phyloP scores from a whole-genome alignment of 768 basidiomycete species.

The Mrakia blollopis region DNA sequence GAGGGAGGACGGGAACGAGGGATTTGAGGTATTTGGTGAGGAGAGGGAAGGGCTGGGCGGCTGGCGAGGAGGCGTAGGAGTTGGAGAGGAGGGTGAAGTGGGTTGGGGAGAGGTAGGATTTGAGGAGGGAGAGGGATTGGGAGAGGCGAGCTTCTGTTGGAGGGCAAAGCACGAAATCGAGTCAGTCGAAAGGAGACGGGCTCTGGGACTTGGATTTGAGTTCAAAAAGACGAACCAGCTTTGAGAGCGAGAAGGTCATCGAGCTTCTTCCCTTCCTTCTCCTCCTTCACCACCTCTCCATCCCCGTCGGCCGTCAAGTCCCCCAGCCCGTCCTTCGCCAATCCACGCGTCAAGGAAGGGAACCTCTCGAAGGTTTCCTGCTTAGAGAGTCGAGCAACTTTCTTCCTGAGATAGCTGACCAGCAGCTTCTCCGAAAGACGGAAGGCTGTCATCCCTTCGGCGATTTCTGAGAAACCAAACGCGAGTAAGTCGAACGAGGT shows the following conservation, averaged over 20 bases:
- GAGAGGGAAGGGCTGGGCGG: slow-evolving; percentile 8
- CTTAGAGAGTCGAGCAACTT: slow-evolving; percentile 11
- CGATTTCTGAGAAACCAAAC: background rate
- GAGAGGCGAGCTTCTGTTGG: slow-evolving; percentile 22
- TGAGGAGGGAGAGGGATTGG: slow-evolving; percentile 21
- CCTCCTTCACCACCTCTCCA: background rate
- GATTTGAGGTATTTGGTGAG: slow-evolving; percentile 10
- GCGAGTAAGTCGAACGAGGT: background rate
- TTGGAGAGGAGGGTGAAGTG: slow-evolving; percentile 5
- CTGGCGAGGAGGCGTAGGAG: background rate
- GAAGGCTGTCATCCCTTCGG: slow-evolving; percentile 15
- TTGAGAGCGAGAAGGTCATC: slow-evolving; percentile 7
- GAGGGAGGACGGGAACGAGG: background rate
- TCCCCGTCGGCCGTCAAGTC: slow-evolving; percentile 11
- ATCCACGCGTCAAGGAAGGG: background rate
- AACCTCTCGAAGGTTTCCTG: slow-evolving; percentile 24
- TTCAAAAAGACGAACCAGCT: slow-evolving; percentile 7
- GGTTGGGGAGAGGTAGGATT: slow-evolving; percentile 16
- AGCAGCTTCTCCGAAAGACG: slow-evolving; percentile 4
- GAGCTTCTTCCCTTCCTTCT: slow-evolving; percentile 5
- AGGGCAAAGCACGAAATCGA: background rate
- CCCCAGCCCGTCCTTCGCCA: slow-evolving; percentile 26
- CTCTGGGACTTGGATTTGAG: no score
- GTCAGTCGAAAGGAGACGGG: background rate
- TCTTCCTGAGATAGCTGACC: slow-evolving; percentile 18